These are phyloP conservation scores for Sporormia fimetaria DNA, from an alignment of 495 filamentous ascomycete genomes.

Conservation along the genomic window DNA sequence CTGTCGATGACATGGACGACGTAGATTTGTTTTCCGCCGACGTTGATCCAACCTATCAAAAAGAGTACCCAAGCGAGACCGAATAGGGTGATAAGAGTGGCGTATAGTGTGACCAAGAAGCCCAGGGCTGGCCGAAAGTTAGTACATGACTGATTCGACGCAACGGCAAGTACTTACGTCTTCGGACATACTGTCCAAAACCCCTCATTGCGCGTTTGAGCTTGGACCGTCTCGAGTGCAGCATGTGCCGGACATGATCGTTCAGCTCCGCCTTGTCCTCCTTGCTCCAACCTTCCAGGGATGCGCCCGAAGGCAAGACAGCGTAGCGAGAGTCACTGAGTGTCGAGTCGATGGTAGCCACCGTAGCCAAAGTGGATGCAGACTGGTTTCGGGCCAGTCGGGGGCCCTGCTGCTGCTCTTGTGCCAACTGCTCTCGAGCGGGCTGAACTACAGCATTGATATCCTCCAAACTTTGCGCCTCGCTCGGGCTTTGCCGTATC, in stretches of 20 bases:
- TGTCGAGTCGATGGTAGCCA: constrained; percentile 36
- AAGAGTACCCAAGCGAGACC: constrained; percentile 76
- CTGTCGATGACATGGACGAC: constrained; percentile 67
- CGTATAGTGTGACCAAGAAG: constrained; percentile 66
- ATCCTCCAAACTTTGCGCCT: constrained; percentile 9
- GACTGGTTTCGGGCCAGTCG: constrained; percentile 14
- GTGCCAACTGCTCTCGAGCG: not conserved
- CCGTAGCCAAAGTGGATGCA: constrained; percentile 16
- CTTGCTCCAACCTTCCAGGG: constrained; percentile 55
- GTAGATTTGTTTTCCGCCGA: constrained; percentile 58
- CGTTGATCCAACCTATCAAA: constrained; percentile 77
- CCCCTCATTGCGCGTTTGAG: constrained; percentile 65
- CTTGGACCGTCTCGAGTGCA: constrained; percentile 63
- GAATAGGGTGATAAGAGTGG: constrained; percentile 68
- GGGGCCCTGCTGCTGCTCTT: constrained; percentile 19
- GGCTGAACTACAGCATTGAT: constrained; percentile 14
- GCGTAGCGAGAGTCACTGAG: constrained; percentile 42
- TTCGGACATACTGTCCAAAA: constrained; percentile 61
- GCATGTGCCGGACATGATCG: constrained; percentile 70
- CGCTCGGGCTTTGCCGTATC: constrained; percentile 41
- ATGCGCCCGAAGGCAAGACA: constrained; percentile 51
- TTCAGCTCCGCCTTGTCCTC: constrained; percentile 62
- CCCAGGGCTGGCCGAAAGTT: no score
- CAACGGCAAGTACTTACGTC: no score
- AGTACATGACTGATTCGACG: no score